These are phyloP conservation scores for Strobilomyces confusus DNA, from an alignment of 768 basidiomycete genomes.

Conservation along the genomic window DNA sequence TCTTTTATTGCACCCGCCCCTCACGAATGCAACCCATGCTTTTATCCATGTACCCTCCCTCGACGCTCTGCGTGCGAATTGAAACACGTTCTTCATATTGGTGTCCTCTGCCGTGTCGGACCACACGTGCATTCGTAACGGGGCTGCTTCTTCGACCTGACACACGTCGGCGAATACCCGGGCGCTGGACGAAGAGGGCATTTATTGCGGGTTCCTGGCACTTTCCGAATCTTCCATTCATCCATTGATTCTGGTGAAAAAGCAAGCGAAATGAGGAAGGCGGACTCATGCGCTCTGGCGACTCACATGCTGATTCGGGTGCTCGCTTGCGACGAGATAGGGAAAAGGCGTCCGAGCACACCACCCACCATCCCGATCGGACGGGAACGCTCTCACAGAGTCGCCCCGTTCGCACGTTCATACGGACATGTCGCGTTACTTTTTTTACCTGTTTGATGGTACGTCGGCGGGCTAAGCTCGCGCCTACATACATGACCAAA, in stretches of 20 bases:
- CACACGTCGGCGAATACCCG: not conserved
- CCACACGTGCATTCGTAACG: not conserved
- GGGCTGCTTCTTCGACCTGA: not conserved
- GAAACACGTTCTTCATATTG: conserved; percentile 6
- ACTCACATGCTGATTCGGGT: not conserved
- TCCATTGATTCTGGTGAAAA: not conserved
- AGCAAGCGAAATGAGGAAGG: conserved; percentile 2
- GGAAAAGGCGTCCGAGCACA: not conserved
- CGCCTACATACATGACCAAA: too few species aligned
- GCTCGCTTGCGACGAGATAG: not conserved
- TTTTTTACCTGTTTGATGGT: not conserved
- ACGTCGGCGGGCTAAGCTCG: not conserved
- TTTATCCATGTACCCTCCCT: conserved; percentile 17
- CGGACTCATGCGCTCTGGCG: not conserved
- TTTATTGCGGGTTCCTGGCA: conserved; percentile 7
- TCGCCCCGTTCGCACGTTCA: not conserved
- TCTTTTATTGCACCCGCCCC: conserved; percentile 11
- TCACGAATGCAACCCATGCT: conserved; percentile 28
- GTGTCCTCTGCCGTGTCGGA: not conserved
- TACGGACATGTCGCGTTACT: not conserved
- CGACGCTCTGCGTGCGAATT: conserved; percentile 8
- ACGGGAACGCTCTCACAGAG: not conserved
- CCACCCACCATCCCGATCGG: not conserved
- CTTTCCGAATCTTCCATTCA: conserved; percentile 12
- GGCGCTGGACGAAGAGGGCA: not conserved